Percentiles rank a stretch among this genome's conserved stretches.
These are phyloP conservation scores for Didymella keratinophila DNA, from an alignment of 2,329 filamentous ascomycete species.

Conservation along the genomic window DNA sequence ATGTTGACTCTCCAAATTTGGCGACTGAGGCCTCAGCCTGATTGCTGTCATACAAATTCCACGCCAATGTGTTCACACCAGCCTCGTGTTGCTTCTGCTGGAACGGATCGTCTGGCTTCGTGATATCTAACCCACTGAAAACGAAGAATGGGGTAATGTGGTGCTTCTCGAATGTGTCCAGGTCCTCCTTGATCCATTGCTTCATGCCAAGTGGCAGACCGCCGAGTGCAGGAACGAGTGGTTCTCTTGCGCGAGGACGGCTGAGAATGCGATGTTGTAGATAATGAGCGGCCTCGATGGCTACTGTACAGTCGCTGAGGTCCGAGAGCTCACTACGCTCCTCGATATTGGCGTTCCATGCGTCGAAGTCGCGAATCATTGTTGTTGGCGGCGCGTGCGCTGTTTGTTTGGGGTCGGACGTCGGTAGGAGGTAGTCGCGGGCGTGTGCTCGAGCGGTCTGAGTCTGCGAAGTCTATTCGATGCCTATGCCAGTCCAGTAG, in stretches of 20 bases:
- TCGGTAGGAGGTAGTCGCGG: not conserved
- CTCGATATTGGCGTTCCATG: conserved; percentile 63
- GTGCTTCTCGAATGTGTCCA: conserved; percentile 74
- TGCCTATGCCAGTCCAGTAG: not conserved
- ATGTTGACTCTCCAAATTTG: conserved; percentile 83
- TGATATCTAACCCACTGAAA: conserved; percentile 86
- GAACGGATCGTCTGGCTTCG: conserved; percentile 70
- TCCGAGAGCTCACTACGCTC: conserved; percentile 70
- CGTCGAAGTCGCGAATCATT: conserved; percentile 61
- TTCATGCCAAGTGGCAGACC: conserved; percentile 83
- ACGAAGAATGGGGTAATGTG: conserved; percentile 84
- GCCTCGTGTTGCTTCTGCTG: conserved; percentile 68
- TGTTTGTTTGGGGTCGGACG: conserved; percentile 8
- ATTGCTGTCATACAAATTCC: conserved; percentile 84
- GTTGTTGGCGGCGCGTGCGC: conserved; percentile 31
- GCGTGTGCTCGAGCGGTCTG: not conserved
- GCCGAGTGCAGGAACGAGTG: conserved; percentile 86
- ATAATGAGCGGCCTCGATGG: conserved; percentile 90
- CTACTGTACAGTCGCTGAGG: conserved; percentile 77
- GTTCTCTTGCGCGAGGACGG: conserved; percentile 70
- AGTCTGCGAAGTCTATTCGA: not conserved
- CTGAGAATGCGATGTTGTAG: conserved; percentile 74
- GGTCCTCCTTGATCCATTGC: conserved; percentile 76
- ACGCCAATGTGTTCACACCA: conserved; percentile 78
- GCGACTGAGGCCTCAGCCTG: conserved; percentile 81